Base-by-base conservation (phyloP, 805 yeast genomes). In the Nematodospora valgi region DNA sequence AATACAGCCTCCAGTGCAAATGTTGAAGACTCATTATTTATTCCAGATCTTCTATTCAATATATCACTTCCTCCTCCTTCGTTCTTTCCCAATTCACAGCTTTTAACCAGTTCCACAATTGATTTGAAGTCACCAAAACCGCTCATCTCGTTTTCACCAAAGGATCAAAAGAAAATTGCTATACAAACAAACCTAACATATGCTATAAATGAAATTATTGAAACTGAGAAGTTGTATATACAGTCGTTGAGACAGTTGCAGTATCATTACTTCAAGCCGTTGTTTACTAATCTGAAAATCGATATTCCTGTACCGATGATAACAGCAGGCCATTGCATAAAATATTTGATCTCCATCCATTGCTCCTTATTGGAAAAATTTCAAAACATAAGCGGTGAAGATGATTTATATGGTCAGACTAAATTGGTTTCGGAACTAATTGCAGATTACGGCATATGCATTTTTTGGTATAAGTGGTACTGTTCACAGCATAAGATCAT, bases 221-320 rank as follows among this genome's bases (percentile, higher is more conserved):
- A 62, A 10, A 74, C 76, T 9, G 84, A 78, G 45, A 62, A 58
- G 17, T 56, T 54, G 1, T 78, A 74, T 45, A 50, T 75, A n/a
- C 56, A 58, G 28, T 68, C 74, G 1, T 48, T 78, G 31, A 59
- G 57, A 24, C 51, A 71, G 41, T 51, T 77, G 13, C 54, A 60
- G 5, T 63, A 59, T n/a, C 62, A 58, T 23, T 77, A 74, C 40
- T 46, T 74, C 4, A 64, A 61, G 6, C 61, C 72, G 2, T 46
- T 70, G 8, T 49, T 64, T 16, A 52, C 52, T 5, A 34, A 34
- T 21, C 35, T 33, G 10, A 56, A 55, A 23, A 48, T 51, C 22
- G 58, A 59, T 10, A 49, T 62, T 1, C 72, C 76, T 3, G 14
- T 30, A 8, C 48, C 46, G 6, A 28, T 46, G 15, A 18, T 29